Conservation (phyloP, 495 filamentous ascomycete species). For the Cladorrhinum samala region DNA sequence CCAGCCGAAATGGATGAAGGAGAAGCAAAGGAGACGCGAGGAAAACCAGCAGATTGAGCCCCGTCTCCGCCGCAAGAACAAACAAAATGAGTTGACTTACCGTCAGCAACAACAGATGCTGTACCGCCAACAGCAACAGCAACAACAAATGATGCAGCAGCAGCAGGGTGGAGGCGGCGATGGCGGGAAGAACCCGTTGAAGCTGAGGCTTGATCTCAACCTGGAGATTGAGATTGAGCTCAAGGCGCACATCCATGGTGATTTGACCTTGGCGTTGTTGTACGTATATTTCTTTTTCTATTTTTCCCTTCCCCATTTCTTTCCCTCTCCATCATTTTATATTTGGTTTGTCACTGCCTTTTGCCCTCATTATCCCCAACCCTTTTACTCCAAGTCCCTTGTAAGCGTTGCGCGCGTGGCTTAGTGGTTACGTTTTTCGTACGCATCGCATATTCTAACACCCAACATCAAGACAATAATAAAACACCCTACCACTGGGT, state of each 20-base stretch:
- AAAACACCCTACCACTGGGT: too few relatives aligned
- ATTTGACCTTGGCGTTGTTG: constrained; percentile 80
- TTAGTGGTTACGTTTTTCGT: not conserved
- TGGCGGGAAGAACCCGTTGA: constrained; percentile 64
- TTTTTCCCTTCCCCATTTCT: not conserved
- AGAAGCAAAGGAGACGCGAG: not conserved
- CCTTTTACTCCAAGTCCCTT: too few relatives aligned
- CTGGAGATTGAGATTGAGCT: constrained; percentile 84
- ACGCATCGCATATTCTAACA: too few relatives aligned
- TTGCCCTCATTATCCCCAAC: not conserved
- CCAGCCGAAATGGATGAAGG: constrained; percentile 31
- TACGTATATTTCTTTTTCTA: constrained; percentile 38
- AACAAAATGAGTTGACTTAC: constrained; percentile 7
- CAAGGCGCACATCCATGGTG: constrained; percentile 89
- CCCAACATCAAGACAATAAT: too few relatives aligned
- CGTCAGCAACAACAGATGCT: constrained; percentile 21
- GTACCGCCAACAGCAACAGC: constrained; percentile 22
- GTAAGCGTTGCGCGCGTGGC: too few relatives aligned
- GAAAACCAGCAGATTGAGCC: constrained; percentile 17
- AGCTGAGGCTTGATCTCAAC: constrained; percentile 75
- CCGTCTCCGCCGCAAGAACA: constrained; percentile 13
- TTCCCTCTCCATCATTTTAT: not conserved
- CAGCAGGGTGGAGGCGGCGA: constrained; percentile 30
- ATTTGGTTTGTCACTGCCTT: too few relatives aligned
- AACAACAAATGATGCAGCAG: constrained; percentile 22